phyloP scores from a whole-genome alignment of 2,329 filamentous ascomycete genomes.

The Nannizziopsis arthrosporioides region DNA sequence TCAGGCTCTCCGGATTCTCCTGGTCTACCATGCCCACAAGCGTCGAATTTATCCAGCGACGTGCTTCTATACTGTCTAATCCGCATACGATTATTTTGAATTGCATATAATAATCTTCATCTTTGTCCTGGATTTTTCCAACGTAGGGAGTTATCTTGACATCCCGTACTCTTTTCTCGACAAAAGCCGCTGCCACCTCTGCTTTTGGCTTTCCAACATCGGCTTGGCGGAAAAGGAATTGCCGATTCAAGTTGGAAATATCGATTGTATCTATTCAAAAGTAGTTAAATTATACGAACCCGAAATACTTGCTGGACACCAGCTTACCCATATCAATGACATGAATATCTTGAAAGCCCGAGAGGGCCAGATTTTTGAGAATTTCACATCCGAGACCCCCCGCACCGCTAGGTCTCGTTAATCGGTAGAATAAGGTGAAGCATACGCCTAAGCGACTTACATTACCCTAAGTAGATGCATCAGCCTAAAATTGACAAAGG shows the following conservation, averaged over 20 bases:
- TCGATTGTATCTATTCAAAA: constrained; percentile 72
- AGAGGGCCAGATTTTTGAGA: constrained; percentile 87
- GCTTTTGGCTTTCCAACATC: constrained; percentile 94
- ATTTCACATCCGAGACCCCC: constrained; percentile 94
- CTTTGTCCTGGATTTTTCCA: constrained; percentile 91
- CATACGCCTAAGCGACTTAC: constrained; percentile 17
- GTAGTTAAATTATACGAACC: constrained; percentile 13
- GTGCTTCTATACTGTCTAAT: constrained; percentile 89
- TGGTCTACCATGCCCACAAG: constrained; percentile 81
- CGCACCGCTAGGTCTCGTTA: constrained; percentile 55
- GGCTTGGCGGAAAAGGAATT: constrained; percentile 84
- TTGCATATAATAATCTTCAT: constrained; percentile 92
- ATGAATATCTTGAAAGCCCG: constrained; percentile 92
- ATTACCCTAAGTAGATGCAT: constrained; percentile 22
- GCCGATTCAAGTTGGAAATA: constrained; percentile 92
- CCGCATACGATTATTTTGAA: constrained; percentile 92
- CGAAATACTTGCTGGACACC: neutral
- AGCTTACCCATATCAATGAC: constrained; percentile 93
- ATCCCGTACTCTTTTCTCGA: constrained; percentile 76
- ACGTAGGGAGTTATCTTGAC: constrained; percentile 92
- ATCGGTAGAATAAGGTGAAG: constrained; percentile 4
- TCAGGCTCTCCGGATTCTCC: constrained; percentile 70
- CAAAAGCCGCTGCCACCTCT: constrained; percentile 81
- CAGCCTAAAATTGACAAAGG: constrained; percentile 2
- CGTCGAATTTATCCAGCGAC: constrained; percentile 97